Conservation (phyloP, 164 flowering plant species). For the Warburgia ugandensis region DNA sequence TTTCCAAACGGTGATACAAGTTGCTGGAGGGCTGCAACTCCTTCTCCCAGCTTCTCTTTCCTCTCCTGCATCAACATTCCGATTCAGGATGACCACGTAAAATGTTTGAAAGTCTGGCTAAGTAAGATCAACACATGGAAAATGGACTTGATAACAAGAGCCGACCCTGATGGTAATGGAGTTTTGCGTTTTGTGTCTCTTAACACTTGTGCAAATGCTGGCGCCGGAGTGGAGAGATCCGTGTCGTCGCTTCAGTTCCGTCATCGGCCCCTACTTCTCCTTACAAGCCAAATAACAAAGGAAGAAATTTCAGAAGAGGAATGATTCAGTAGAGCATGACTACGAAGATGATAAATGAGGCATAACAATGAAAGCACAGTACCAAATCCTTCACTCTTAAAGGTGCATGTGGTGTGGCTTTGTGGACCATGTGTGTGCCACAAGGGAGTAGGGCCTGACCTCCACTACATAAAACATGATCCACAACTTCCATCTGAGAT, state of each 20-base stretch:
- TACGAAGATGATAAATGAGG: not conserved
- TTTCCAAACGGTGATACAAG: slow-evolving; percentile 94
- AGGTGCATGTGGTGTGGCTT: not conserved
- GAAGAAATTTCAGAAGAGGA: not conserved
- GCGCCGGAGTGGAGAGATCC: slow-evolving; percentile 34
- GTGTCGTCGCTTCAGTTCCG: slow-evolving; percentile 48
- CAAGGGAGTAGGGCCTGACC: not conserved
- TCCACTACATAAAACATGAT: too few species aligned
- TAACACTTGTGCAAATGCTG: slow-evolving; percentile 28
- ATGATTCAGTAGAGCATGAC: not conserved
- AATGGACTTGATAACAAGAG: not conserved
- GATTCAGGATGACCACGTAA: not conserved
- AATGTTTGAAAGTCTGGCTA: not conserved
- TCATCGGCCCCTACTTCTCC: slow-evolving; percentile 30
- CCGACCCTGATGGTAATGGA: slow-evolving; percentile 49
- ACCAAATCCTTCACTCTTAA: too few species aligned
- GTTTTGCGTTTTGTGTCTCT: slow-evolving; percentile 47
- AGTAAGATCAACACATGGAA: slow-evolving; percentile 1
- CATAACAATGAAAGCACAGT: too few species aligned
- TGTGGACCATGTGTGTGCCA: not conserved
- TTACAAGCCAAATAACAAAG: not conserved
- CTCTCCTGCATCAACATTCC: slow-evolving; percentile 41
- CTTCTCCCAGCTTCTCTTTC: slow-evolving; percentile 77
- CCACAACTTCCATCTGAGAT: too few species aligned
- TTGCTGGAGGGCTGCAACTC: slow-evolving; percentile 65